Conservation (phyloP, 441 rosid genomes). For the Aquilaria agallochum region DNA sequence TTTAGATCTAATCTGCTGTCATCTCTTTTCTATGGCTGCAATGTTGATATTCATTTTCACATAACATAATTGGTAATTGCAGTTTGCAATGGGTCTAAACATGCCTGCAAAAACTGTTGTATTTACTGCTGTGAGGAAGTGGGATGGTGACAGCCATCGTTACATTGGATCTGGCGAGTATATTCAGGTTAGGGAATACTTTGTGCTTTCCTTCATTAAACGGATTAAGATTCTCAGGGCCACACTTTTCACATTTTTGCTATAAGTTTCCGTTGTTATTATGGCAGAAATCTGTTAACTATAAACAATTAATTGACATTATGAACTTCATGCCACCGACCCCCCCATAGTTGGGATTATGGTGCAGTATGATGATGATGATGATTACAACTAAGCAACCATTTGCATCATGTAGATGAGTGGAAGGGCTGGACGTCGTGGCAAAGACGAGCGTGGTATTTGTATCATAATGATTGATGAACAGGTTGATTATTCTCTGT, state of each 20-base stretch:
- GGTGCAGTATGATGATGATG: too few relatives aligned
- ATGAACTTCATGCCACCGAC: too few relatives aligned
- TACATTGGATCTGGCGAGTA: slow-evolving; percentile 95
- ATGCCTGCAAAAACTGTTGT: slow-evolving; percentile 99
- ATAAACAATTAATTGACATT: too few relatives aligned
- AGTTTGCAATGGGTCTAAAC: slow-evolving; percentile 99
- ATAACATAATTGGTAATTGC: slow-evolving; percentile 21
- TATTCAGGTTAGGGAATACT: slow-evolving; percentile 70
- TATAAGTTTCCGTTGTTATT: not conserved
- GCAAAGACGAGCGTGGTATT: slow-evolving; percentile 94
- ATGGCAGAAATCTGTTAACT: too few relatives aligned
- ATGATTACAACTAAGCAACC: too few relatives aligned
- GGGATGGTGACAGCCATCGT: slow-evolving; percentile 99
- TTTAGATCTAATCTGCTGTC: slow-evolving; percentile 7
- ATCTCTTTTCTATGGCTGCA: slow-evolving; percentile 4
- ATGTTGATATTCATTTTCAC: slow-evolving; percentile 13
- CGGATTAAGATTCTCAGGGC: not conserved
- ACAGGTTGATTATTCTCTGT: slow-evolving; percentile 41
- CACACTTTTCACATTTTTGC: not conserved
- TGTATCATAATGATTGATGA: slow-evolving; percentile 98
- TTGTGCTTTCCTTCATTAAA: slow-evolving; percentile 11
- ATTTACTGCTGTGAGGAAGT: slow-evolving; percentile 90
- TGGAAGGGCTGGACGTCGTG: slow-evolving; percentile 99
- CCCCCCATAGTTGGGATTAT: too few relatives aligned
- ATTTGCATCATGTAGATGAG: slow-evolving; percentile 67